Conservation (phyloP, 1,284 basidiomycete genomes). For the Thecaphora thlaspeos region DNA sequence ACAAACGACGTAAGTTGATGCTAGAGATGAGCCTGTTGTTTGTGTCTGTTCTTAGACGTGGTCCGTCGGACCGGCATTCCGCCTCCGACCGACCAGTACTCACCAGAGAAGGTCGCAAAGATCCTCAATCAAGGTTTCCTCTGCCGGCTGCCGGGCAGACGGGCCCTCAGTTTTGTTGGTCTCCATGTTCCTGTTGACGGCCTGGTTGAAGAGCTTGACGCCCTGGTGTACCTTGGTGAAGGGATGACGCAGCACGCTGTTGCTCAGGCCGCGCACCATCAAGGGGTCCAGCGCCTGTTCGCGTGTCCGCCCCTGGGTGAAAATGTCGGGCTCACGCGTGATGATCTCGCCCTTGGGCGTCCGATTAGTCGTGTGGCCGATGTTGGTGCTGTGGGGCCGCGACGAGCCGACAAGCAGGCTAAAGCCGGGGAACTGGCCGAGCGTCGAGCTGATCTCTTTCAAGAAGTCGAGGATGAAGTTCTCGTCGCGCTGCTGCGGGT, state of each 20-base stretch:
- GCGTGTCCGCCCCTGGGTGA: too few species aligned
- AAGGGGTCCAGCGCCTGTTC: too few species aligned
- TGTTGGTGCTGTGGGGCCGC: neutral
- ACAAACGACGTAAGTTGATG: neutral
- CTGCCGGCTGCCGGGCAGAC: neutral
- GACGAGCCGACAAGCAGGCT: slow-evolving; percentile 35
- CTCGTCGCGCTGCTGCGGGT: too few species aligned
- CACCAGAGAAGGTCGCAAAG: slow-evolving; percentile 26
- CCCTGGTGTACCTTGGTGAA: slow-evolving; percentile 22
- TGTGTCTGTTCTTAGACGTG: too few species aligned
- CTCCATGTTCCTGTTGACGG: neutral
- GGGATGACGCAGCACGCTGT: slow-evolving; percentile 19
- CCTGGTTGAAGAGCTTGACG: neutral
- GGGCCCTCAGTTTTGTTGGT: too few species aligned
- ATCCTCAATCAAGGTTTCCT: slow-evolving; percentile 9
- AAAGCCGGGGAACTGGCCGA: slow-evolving; percentile 38
- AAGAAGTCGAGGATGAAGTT: slow-evolving; percentile 11
- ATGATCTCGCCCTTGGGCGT: slow-evolving; percentile 6
- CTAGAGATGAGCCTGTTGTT: too few species aligned
- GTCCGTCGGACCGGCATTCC: too few species aligned
- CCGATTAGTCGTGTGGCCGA: slow-evolving; percentile 30
- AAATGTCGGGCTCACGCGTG: slow-evolving; percentile 4
- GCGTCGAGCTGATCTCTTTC: neutral
- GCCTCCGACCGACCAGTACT: too few species aligned
- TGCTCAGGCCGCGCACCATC: slow-evolving; percentile 17